Conservation (phyloP, 2,329 filamentous ascomycete genomes). For the Seiridium cupressi region DNA sequence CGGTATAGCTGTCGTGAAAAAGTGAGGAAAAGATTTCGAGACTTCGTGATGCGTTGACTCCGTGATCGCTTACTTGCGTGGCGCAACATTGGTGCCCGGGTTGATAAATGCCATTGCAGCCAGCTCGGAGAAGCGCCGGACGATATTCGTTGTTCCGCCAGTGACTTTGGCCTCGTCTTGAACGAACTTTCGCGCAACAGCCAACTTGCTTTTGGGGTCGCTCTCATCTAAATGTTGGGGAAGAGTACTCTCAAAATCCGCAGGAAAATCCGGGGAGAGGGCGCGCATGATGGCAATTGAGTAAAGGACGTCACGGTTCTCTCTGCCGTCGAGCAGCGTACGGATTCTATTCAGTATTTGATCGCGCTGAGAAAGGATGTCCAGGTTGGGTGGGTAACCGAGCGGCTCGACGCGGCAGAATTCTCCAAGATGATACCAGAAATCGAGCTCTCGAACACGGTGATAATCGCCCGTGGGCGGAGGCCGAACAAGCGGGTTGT, state of each 20-base stretch:
- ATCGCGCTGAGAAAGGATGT: conserved; percentile 57
- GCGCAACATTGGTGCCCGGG: conserved; percentile 49
- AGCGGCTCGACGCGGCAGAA: conserved; percentile 65
- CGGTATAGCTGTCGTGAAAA: not conserved
- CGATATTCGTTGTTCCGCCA: conserved; percentile 72
- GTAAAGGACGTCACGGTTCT: conserved; percentile 89
- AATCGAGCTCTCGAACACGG: conserved; percentile 65
- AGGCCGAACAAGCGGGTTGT: conserved; percentile 54
- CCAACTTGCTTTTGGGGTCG: conserved; percentile 64
- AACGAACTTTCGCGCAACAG: conserved; percentile 69
- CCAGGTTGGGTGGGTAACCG: conserved; percentile 34
- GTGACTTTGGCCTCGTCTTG: conserved; percentile 60
- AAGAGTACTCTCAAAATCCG: conserved; percentile 54
- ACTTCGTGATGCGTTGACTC: not conserved
- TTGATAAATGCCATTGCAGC: conserved; percentile 59
- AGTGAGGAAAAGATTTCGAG: not conserved
- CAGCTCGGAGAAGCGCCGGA: conserved; percentile 68
- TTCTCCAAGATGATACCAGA: conserved; percentile 78
- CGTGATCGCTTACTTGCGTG: not conserved
- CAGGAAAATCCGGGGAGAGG: conserved; percentile 63
- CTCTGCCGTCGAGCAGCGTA: conserved; percentile 71
- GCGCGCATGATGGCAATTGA: conserved; percentile 80
- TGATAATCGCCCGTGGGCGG: conserved; percentile 50
- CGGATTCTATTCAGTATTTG: conserved; percentile 65
- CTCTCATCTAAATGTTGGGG: conserved; percentile 64